Base-by-base conservation (phyloP, 768 basidiomycete genomes). In the Glaciozyma antarctica region DNA sequence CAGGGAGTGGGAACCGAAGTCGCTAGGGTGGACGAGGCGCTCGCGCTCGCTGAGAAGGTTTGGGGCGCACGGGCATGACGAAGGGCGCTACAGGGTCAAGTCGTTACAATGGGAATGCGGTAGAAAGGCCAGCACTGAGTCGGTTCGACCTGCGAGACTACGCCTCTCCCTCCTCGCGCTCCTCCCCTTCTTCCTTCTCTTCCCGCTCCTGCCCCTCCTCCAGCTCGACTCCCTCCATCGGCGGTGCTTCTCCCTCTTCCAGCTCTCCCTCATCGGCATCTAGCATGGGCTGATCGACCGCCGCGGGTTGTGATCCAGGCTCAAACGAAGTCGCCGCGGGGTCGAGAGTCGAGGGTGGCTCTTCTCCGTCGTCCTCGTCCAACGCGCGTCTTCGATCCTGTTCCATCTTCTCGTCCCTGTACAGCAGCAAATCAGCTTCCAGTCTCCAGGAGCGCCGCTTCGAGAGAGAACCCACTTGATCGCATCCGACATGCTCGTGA, bases 1-100 rank as follows among this genome's bases (percentile, higher is more conserved):
- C 90, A 93, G 74, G 95, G 95, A 30, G 85, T 94, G 19, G 95
- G 95, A 38, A 77, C 80, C 5, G 81, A 88, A 66, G 76, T 81
- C 1, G 77, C 77, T 30, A 85, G 82, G 76, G 77, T 90, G 3
- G 78, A 81, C 21, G 88, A 87, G 65, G 92, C 88, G 17, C 60
- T 71, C 21, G 43, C n/a, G 26, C 53, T 21, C 22, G 70, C 67
- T 21, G 45, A 61, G 58, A 45, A 51, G 59, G 28, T 61, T 19
- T 68, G 63, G 32, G 51, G 21, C 7, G 34, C 44, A 52, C 21
- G 47, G 52, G 32, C 59, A 57, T 60, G 26, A 26, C 45, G 30
- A 28, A 26, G n/a, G 19, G 32, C 5, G n/a, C 10, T 26, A 10
- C 49, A n/a, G 8, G 51, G 6, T 52, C 5, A 52, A 16, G 51